Evolutionary conservation across 352 stramenopile genomes (phyloP), one percentile per base, ranked within the genome.

Genomic region (Phytopythium helicoides): DNA sequence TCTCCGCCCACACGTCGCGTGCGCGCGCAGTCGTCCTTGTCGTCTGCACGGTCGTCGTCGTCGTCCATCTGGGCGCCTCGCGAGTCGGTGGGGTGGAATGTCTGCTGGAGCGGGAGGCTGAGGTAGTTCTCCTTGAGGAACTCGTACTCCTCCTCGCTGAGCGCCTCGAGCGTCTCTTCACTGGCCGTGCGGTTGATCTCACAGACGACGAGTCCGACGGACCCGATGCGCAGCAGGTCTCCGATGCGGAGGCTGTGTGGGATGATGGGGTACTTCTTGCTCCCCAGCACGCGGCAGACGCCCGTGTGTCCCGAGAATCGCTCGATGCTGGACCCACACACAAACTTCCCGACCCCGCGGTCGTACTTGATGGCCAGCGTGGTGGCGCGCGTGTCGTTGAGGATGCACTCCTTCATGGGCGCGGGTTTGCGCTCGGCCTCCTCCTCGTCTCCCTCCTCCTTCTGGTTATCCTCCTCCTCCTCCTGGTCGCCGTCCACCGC

Each of bases 271-370:
- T 93, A 88, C 52, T 92, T 91, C 55, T 94, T 93, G 41, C 85
- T 94, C 25, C 87, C 88, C 18, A 97, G 70, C 42, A 97, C 88
- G 57, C 85, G 71, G 58, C 89, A 97, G 34, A 95, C 92, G 37
- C 89, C 88, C 34, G 88, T 95, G 68, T 97, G 89, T 23, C 88
- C 85, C 36, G 87, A 96, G 68, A 97, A 97, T 6, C 86, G 70
- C 62, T 97, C 89, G 54, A 94, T 90, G 6, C 79, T 91, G 54
- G 83, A 90, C 6, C 83, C 83, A 56, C 83, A 94, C 2, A 94
- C 81, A 48, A 90, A 94, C 50, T 89, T 90, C 1, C 68, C 69
- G 39, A 88, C 62, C 0, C 40, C 18, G 16, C 58, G 57, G 44
- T 92, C 79, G 56, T 82, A 93, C 57, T 90, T 89, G 37, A 93